Conservation (phyloP, 2,329 filamentous ascomycete species). For the Aspergillus viridinutans region DNA sequence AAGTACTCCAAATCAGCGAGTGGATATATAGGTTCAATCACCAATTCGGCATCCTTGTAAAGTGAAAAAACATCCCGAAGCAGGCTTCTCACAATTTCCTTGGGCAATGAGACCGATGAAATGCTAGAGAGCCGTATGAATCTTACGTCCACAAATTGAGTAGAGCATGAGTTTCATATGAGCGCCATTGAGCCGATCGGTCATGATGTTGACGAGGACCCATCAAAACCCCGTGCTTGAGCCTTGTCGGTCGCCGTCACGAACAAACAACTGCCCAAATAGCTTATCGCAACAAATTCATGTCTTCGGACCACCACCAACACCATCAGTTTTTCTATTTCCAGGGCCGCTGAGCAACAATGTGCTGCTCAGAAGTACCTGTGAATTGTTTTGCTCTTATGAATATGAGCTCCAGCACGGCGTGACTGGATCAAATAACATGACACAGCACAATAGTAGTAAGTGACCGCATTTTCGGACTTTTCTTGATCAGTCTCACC, state of each 20-base stretch:
- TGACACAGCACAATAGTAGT: slow-evolving; percentile 19
- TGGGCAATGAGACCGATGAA: background rate
- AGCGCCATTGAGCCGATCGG: background rate
- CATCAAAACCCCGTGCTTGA: background rate
- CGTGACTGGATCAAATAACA: slow-evolving; percentile 15
- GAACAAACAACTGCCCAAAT: slow-evolving; percentile 5
- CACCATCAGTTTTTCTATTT: background rate
- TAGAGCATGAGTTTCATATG: background rate
- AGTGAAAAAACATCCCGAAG: background rate
- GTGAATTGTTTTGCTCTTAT: slow-evolving; percentile 11
- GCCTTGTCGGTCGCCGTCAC: background rate
- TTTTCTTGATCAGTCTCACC: background rate
- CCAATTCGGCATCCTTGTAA: background rate
- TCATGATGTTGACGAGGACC: background rate
- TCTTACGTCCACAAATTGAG: background rate
- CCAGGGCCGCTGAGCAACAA: slow-evolving; percentile 16
- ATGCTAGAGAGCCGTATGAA: background rate
- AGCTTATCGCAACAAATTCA: background rate
- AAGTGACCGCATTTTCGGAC: slow-evolving; percentile 13
- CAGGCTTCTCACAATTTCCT: background rate
- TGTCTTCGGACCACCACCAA: background rate
- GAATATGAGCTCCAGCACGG: slow-evolving; percentile 11
- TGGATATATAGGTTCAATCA: background rate
- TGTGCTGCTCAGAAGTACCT: slow-evolving; percentile 14
- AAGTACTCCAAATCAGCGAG: background rate